A percentile compares a stretch with the other conserved stretches of the same genome.
phyloP scores from a whole-genome alignment of 1,284 basidiomycete species.

The Pyrrhoderma noxium region DNA sequence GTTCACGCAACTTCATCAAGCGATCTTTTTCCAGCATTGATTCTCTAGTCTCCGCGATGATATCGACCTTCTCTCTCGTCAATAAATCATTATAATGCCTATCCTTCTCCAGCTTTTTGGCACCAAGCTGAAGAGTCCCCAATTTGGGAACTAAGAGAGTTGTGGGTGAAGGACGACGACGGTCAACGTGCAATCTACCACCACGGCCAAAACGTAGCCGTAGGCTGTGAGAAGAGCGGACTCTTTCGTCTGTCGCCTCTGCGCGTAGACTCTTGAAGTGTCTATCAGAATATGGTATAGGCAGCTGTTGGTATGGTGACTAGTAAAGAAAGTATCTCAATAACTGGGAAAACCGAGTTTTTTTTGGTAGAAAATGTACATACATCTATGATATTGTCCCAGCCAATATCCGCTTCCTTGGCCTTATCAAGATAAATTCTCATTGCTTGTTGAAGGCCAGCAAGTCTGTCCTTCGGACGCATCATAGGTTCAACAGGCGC shows the following conservation, averaged over 20 bases:
- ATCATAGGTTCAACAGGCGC: slow-evolving; percentile 41
- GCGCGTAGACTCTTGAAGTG: slow-evolving; percentile 54
- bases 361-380: slow-evolving; percentile 23
- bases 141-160: background rate
- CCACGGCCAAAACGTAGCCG: slow-evolving; percentile 77
- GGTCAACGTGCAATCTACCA: slow-evolving; percentile 74
- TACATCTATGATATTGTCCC: slow-evolving; percentile 84
- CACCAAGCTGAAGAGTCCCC: background rate
- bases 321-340: slow-evolving; percentile 25
- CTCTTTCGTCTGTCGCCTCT: slow-evolving; percentile 29
- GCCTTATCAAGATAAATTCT: slow-evolving; percentile 61
- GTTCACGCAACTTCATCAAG: slow-evolving; percentile 42
- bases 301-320: slow-evolving; percentile 56
- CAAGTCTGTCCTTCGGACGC: slow-evolving; percentile 59
- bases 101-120: background rate
- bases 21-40: slow-evolving; percentile 33
- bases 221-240: slow-evolving; percentile 42
- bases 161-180: slow-evolving; percentile 38
- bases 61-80: background rate
- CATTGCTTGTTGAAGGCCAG: slow-evolving; percentile 55
- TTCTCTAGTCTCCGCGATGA: slow-evolving; percentile 28
- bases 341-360: slow-evolving; percentile 6
- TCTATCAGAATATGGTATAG: slow-evolving; percentile 42
- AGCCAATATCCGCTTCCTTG: slow-evolving; percentile 72
- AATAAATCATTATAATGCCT: background rate